Evolutionary conservation across 345 rosid genomes (phyloP).

Genomic region (Isatis tinctoria): DNA sequence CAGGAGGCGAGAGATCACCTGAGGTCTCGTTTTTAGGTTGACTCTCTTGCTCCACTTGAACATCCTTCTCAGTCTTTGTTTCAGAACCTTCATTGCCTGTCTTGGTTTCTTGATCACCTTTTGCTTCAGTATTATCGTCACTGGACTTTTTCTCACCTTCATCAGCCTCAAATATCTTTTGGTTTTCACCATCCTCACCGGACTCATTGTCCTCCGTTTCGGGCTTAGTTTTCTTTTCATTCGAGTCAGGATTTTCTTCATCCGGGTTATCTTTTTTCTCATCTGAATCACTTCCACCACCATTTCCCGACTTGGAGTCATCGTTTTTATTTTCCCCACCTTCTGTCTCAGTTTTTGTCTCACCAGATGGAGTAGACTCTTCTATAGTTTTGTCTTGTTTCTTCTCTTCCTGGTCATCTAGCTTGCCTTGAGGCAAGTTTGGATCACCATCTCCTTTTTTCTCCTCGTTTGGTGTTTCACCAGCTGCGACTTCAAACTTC

Average conservation of each 20-base stretch:
- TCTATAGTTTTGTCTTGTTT: slow-evolving; percentile 37
- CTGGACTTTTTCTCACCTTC: slow-evolving; percentile 34
- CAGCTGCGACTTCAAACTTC: slow-evolving; percentile 57
- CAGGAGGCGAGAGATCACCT: slow-evolving; percentile 67
- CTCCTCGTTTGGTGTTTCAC: slow-evolving; percentile 63
- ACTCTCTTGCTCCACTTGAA: slow-evolving; percentile 34
- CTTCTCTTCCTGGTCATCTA: slow-evolving; percentile 44
- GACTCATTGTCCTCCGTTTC: slow-evolving; percentile 38
- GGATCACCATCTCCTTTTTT: slow-evolving; percentile 49
- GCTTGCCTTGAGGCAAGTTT: slow-evolving; percentile 23
- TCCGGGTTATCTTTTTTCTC: slow-evolving; percentile 41
- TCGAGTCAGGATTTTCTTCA: slow-evolving; percentile 36
- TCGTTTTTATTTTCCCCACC: slow-evolving; percentile 32
- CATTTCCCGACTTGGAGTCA: slow-evolving; percentile 35
- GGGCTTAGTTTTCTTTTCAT: slow-evolving; percentile 44
- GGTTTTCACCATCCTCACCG: slow-evolving; percentile 37
- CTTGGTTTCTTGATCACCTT: slow-evolving; percentile 39
- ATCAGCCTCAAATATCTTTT: slow-evolving; percentile 36
- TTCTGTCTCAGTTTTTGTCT: slow-evolving; percentile 24
- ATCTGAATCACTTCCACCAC: slow-evolving; percentile 35
- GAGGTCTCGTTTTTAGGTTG: slow-evolving; percentile 44
- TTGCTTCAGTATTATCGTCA: slow-evolving; percentile 32
- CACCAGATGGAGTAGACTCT: slow-evolving; percentile 39
- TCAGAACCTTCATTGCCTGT: slow-evolving; percentile 39
- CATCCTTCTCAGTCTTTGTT: slow-evolving; percentile 33